Percentiles rank a stretch among this genome's conserved stretches.
Conservation (phyloP, 768 basidiomycete genomes). For the Hygrocybe punicea region DNA sequence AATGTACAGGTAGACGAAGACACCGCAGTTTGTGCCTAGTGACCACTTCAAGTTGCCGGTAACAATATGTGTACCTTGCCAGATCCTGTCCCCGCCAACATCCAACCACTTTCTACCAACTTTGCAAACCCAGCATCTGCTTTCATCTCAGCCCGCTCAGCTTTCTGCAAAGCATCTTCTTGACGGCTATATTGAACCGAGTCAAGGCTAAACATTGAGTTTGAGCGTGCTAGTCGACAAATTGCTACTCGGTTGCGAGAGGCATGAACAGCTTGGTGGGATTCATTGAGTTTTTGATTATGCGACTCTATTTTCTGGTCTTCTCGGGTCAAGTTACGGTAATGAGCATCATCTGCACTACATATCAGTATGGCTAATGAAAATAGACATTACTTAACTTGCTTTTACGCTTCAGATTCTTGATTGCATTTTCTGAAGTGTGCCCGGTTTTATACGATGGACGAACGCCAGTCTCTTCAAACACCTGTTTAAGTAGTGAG, state of each 20-base stretch:
- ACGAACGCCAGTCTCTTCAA: constrained; percentile 5
- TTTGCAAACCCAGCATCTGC: neutral
- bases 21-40: too few relatives aligned
- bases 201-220: too few relatives aligned
- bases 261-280: neutral
- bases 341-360: neutral
- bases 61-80: neutral
- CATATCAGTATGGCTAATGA: neutral
- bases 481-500: constrained; percentile 2
- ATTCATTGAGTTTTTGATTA: neutral
- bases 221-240: neutral
- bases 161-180: neutral
- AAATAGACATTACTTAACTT: neutral
- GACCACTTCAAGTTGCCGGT: neutral
- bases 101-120: neutral
- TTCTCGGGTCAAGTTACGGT: neutral
- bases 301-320: constrained; percentile 1
- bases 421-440: constrained; percentile 9
- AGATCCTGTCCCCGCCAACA: neutral
- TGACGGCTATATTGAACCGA: neutral
- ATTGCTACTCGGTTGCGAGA: neutral
- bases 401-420: constrained; percentile 12
- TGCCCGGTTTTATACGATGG: constrained; percentile 14
- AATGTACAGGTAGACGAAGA: too few relatives aligned
- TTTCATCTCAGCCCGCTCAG: neutral